Evolutionary conservation across 352 stramenopile genomes (phyloP), one percentile per base, ranked within the genome.

Genomic region (Pythium chondricola): DNA sequence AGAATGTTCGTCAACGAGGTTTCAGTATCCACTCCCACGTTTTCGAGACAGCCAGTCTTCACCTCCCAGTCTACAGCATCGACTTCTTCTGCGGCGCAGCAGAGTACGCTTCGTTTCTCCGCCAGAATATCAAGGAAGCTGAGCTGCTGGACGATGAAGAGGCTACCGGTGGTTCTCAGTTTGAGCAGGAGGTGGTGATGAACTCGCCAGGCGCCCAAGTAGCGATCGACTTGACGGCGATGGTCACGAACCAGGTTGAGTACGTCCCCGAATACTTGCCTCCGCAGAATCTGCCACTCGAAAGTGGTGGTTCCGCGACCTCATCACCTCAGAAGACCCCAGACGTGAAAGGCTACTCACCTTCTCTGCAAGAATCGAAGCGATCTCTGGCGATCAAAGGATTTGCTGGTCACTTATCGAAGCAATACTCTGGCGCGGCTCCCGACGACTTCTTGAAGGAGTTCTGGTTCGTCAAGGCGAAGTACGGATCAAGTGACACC

Each of bases 401-500:
- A n/a, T 54, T 87, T 31, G 61, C 71, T 0, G 80, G 75, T 30
- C 80, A 92, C 57, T 56, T 92, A 7, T 73, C 71, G 5, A 65
- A 59, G 4, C 53, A 60, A 20, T 86, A 64, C 26, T 58, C 55
- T 46, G 76, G 74, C 0, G 63, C 71, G 3, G 49, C 59, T 5
- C 72, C 75, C 1, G 77, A 92, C 25, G 74, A 87, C 37, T 89
- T 91, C 43, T 43, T 89, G 25, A 74, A 76, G 16, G 75, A 87
- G 14, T 86, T 81, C 43, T 92, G 80, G 80, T 48, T 44, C 9
- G 74, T 92, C 2, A 92, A 77, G 35, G 75, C 65, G 2, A 55
- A 74, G 29, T 74, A 79, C 58, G 39, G 52, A 4, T 24, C 63
- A 4, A 41, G 36, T 29, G 27, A 26, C n/a, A n/a, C 27, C 18